These are phyloP conservation scores for Arthrobotrys iridis DNA, from an alignment of 2,329 filamentous ascomycete species.

Conservation along the genomic window DNA sequence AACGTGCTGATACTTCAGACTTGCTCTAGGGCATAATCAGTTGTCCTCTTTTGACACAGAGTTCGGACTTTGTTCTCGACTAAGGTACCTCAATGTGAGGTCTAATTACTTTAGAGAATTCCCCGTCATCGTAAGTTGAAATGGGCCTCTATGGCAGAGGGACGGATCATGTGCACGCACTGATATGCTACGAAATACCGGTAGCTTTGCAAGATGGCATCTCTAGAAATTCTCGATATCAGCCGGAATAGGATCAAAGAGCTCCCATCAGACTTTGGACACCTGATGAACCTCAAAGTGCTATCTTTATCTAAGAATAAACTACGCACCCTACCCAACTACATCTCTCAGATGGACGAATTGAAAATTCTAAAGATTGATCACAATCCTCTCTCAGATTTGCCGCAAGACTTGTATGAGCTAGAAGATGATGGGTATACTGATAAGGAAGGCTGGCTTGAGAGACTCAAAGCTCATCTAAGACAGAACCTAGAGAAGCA, in stretches of 20 bases:
- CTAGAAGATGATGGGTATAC: constrained; percentile 53
- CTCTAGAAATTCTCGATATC: constrained; percentile 58
- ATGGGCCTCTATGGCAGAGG: no score
- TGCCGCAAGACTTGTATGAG: constrained; percentile 56
- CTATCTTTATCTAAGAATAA: constrained; percentile 58
- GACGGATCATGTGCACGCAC: no score
- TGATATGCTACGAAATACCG: no score
- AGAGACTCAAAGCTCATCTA: constrained; percentile 56
- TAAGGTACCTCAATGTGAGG: constrained; percentile 58
- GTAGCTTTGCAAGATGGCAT: constrained; percentile 57
- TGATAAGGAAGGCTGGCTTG: constrained; percentile 57
- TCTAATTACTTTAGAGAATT: constrained; percentile 58
- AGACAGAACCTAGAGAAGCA: constrained; percentile 53
- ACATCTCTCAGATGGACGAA: constrained; percentile 58
- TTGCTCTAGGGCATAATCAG: constrained; percentile 67
- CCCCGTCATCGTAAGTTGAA: constrained; percentile 55
- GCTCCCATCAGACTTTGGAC: constrained; percentile 56
- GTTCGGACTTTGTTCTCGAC: constrained; percentile 55
- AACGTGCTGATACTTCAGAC: constrained; percentile 56
- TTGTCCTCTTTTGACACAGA: constrained; percentile 59
- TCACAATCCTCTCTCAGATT: constrained; percentile 57
- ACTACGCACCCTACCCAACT: constrained; percentile 57
- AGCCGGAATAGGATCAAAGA: constrained; percentile 58
- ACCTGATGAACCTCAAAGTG: constrained; percentile 57
- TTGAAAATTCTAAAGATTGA: constrained; percentile 58